A percentile compares a stretch with the other conserved stretches of the same genome.
Conservation (phyloP, 2,329 filamentous ascomycete species). For the Fusarium setosum region DNA sequence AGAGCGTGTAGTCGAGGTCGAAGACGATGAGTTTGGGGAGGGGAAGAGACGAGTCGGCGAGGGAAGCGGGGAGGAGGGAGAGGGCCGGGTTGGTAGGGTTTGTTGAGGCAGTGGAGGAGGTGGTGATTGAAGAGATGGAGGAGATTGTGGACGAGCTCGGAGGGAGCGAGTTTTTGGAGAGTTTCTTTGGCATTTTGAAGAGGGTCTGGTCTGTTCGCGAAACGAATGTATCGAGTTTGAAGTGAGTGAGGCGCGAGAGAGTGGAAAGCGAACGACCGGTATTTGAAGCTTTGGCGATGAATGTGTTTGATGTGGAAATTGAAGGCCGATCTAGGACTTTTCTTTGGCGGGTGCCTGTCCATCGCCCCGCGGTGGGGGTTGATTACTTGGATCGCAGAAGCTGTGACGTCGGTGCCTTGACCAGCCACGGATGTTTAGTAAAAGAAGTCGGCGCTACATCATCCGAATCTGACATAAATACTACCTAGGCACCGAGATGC, state of each 20-base stretch:
- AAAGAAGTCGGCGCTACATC: not conserved
- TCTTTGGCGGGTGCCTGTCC: not conserved
- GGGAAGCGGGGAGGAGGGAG: conserved; percentile 52
- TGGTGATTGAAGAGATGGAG: conserved; percentile 30
- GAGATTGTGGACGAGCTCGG: conserved; percentile 35
- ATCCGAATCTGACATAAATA: not conserved
- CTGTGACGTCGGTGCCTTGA: conserved; percentile 13
- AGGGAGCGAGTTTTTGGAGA: conserved; percentile 43
- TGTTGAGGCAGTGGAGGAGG: conserved; percentile 47
- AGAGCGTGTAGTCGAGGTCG: conserved; percentile 98
- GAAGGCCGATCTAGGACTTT: conserved; percentile 18
- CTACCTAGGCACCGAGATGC: too few species aligned
- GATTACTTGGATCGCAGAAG: not conserved
- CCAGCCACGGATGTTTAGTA: not conserved
- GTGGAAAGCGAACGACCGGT: not conserved
- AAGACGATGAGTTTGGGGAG: conserved; percentile 89
- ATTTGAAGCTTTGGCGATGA: not conserved
- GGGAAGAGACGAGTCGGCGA: conserved; percentile 67
- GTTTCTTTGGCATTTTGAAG: conserved; percentile 47
- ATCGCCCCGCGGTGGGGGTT: conserved; percentile 19
- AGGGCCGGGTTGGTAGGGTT: conserved; percentile 48
- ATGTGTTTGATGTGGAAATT: conserved; percentile 13
- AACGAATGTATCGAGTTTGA: not conserved
- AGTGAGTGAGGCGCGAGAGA: not conserved
- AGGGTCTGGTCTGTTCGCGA: not conserved